phyloP scores from a whole-genome alignment of 306 rosid genomes.

The Sesbania bispinosa region DNA sequence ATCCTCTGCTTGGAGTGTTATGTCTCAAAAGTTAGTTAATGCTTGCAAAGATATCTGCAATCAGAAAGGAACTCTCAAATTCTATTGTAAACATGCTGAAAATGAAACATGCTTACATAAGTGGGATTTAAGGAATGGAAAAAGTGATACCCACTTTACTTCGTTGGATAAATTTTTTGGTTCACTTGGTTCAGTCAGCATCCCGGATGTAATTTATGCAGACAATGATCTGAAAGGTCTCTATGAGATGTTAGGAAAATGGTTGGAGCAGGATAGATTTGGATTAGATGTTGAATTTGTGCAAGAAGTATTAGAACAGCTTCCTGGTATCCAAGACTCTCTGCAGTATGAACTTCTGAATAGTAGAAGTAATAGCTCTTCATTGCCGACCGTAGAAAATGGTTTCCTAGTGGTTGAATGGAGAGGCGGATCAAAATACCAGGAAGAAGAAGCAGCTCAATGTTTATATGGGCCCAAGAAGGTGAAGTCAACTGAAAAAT shows the following conservation, averaged over 20 bases:
- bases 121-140: constrained; percentile 29
- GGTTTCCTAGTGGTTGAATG: constrained; percentile 57
- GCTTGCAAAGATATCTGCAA: constrained; percentile 58
- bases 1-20: constrained; percentile 65
- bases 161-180: constrained; percentile 65
- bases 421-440: constrained; percentile 48
- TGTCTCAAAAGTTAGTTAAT: constrained; percentile 57
- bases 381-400: constrained; percentile 71
- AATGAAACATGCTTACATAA: constrained; percentile 33
- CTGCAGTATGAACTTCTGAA: constrained; percentile 55
- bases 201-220: constrained; percentile 46
- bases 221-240: constrained; percentile 43
- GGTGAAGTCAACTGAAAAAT: constrained; percentile 40
- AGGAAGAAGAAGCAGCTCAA: constrained; percentile 46
- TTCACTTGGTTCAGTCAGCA: constrained; percentile 36
- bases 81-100: constrained; percentile 67
- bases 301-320: constrained; percentile 83
- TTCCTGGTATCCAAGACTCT: constrained; percentile 59
- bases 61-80: constrained; percentile 56
- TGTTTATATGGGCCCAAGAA: constrained; percentile 54
- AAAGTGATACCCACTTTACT: constrained; percentile 30
- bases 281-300: constrained; percentile 91
- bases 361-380: constrained; percentile 47
- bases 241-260: constrained; percentile 47
- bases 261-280: constrained; percentile 95